Percentiles rank a stretch among this genome's conserved stretches.
Conservation (phyloP, 148 eudicot genomes). For the Polygonum maritimum region DNA sequence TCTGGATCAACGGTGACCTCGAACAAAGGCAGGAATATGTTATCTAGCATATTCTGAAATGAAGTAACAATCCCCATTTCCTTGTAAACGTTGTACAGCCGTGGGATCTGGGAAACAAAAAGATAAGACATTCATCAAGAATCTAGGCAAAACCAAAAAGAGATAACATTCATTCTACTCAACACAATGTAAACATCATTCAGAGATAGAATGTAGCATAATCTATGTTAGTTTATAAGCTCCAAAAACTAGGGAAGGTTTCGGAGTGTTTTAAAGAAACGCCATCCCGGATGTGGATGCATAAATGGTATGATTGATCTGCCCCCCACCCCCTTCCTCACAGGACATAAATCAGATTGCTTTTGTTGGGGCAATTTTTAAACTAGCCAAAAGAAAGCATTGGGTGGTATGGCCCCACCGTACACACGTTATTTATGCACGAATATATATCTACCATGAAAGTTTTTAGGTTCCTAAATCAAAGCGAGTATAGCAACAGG, state of each 20-base stretch:
- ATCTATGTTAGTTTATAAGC: background rate
- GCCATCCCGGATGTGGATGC: background rate
- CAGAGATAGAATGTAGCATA: background rate
- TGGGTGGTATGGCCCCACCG: no score
- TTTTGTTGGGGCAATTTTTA: background rate
- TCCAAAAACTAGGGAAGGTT: background rate
- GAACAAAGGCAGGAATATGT: slow-evolving; percentile 68
- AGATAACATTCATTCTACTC: background rate
- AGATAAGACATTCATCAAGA: background rate
- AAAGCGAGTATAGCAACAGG: background rate
- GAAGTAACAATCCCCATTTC: slow-evolving; percentile 75
- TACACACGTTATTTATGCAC: no score
- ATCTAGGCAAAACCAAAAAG: background rate
- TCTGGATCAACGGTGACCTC: slow-evolving; percentile 69
- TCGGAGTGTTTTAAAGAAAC: background rate
- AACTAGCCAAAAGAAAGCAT: background rate
- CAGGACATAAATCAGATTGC: background rate
- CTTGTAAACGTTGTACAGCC: slow-evolving; percentile 75
- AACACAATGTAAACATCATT: background rate
- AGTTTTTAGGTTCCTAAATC: background rate
- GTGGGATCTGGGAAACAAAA: slow-evolving; percentile 43
- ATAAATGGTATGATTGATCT: background rate
- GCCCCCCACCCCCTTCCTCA: background rate
- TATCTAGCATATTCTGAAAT: slow-evolving; percentile 68
- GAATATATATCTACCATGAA: no score